Base-by-base conservation (phyloP, 345 rosid genomes). In the Dipteronia sinensis region DNA sequence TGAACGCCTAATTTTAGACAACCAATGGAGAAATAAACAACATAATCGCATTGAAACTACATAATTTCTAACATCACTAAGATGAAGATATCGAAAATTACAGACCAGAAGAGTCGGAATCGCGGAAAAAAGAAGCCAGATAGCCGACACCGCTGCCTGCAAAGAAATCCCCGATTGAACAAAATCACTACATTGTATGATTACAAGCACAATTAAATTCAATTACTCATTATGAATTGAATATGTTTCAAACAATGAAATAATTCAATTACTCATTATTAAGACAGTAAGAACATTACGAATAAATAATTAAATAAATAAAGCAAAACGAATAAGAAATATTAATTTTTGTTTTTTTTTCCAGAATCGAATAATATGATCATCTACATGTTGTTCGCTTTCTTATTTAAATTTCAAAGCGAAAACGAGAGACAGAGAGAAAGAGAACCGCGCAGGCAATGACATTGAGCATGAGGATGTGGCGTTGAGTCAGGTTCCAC, bases 71-170 rank as follows among this genome's bases (percentile, higher is more conserved):
- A 31, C 42, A 73, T 71, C 62, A 3, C 15, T 3, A 6, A 0
- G 11, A 22, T 6, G 46, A 19, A 1, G 47, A 44, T 29, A 16
- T 42, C 13, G 19, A 58, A 34, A 61, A 16, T 72, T 29, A 62
- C 87, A 38, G 73, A 95, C 99, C 90, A 93, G 79, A 68, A 95
- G 92, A 25, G 99, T 71, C 7, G 99, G 98, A 68, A 95, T 95
- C 16, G 96, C 99, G 61, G 99, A 93, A 61, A 87, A 75, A 71
- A 93, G 92, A 4, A 95, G 90, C 93, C 94, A 93, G 10, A 92
- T 89, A 6, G 97, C 92, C 16, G 96, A 93, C 74, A 92, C 75
- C 11, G 98, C 98, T 8, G 83, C 86, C 99, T 93, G 85, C 83
- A 83, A 80, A 64, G 38, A 47, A 74, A 59, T 44, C 62, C 49